Evolutionary conservation across 2,329 filamentous ascomycete genomes (phyloP), one percentile per base, ranked within the genome.

Genomic region (Ceratocystis smalleyi): DNA sequence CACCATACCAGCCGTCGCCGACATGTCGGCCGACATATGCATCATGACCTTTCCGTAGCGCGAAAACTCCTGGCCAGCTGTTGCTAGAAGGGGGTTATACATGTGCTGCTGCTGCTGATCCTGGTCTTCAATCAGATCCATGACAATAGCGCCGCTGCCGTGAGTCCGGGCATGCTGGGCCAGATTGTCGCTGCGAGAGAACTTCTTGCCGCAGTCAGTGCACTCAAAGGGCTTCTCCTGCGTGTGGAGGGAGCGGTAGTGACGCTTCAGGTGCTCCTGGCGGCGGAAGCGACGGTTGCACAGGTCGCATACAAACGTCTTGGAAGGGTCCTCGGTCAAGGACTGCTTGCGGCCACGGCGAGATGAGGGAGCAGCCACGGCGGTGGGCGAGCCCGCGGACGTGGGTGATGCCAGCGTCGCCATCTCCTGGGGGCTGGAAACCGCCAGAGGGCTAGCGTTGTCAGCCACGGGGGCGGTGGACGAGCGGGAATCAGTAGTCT

Each of bases 191-290:
- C 89, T 95, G 71, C 94, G 87, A 22, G 92, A 97, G 78, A 97
- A 99, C 80, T 95, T 96, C 87, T 99, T 99, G 71, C 94, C 92
- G 72, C 94, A 99, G 78, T 99, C 92, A 69, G 85, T 83, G 81
- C 94, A 99, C 78, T 95, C 90, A 71, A 97, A 99, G 4, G 94
- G 94, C 85, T 97, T 99, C 74, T 97, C 94, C 73, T 95, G 87
- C 1, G 94, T 99, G 81, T 99, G 94, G 59, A 99, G 89, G 66
- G 94, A 97, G 70, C 94, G 87, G 81, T 96, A 96, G 80, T 99
- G 94, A 68, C 94, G 89, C 85, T 99, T 99, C 67, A 99, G 84
- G 73, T 99, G 94, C 76, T 99, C 94, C 77, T 99, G 94, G 68
- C 94, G 89, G 68, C 94, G 88, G 87, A 99, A 99, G 67, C 94